Evolutionary conservation across 441 rosid genomes (phyloP).

Genomic region (Syzygium syzygioides): DNA sequence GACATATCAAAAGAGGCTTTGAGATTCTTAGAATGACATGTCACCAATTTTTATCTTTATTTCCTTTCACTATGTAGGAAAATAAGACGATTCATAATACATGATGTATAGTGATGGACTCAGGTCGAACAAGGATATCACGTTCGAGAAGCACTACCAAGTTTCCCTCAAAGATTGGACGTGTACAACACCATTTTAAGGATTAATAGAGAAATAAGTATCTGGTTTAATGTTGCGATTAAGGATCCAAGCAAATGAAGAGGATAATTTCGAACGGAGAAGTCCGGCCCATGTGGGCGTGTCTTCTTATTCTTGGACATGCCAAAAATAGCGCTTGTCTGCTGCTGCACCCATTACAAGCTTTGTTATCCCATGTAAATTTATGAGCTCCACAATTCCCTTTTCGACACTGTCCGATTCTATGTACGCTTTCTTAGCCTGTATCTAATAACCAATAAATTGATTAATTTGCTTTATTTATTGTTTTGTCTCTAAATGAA

Average conservation of each 20-base stretch:
- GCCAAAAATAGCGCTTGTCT: conserved; percentile 58
- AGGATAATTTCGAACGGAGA: not conserved
- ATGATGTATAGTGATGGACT: not conserved
- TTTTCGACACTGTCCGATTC: conserved; percentile 54
- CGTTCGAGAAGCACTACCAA: not conserved
- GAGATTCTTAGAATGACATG: not conserved
- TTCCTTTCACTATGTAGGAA: not conserved
- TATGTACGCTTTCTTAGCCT: conserved; percentile 47
- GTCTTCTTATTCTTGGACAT: not conserved
- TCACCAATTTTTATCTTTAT: not conserved
- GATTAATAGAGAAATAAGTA: not conserved
- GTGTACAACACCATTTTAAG: not conserved
- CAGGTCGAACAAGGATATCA: not conserved
- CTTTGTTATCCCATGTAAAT: conserved; percentile 47
- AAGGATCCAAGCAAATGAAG: not conserved
- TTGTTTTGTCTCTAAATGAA: not conserved
- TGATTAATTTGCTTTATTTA: not conserved
- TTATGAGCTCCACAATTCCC: conserved; percentile 62
- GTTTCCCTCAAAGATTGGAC: not conserved
- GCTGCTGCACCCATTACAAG: conserved; percentile 97
- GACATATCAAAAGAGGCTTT: not conserved
- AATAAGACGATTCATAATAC: not conserved
- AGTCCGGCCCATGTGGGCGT: not conserved
- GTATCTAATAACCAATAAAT: conserved; percentile 28
- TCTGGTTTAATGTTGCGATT: not conserved